Base-by-base conservation (phyloP, 805 yeast species). In the Hemisphaericaspora nanyangensis region DNA sequence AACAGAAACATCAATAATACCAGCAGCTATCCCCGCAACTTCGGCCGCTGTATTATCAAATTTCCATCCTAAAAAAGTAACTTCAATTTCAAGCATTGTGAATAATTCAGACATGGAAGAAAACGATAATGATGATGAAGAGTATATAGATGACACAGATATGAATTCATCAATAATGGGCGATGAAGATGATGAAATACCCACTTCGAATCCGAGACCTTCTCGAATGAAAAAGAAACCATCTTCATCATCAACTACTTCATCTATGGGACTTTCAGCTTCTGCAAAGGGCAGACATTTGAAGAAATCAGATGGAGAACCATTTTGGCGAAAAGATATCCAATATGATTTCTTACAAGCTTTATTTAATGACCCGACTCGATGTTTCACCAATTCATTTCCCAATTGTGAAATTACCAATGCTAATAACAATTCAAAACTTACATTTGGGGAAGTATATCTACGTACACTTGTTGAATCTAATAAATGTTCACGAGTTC, bases 291-390 rank as follows among this genome's bases (percentile, higher is more conserved):
- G 19, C 18, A 40, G 25, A 29, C 37, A 33, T 26, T 60, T 91
- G 50, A 91, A 91, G 61, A 91, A 90, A 55, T 72, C 79, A 15
- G 98, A 91, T 54, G 96, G 98, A 5, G 95, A 85, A 52, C 95
- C 95, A 16, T 79, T 90, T 42, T 85, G 93, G 84, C 72, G 98
- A 35, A 74, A 66, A 39, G 98, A 91, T 52, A 82, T 91, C 40
- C 96, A 89, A 59, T 85, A 80, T 59, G 89, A 83, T 48, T 86
- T 90, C 48, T 63, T 91, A 39, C 65, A 71, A 34, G 66, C 68
- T 19, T 61, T 91, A 7, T 84, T 91, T 52, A 70, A 74, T 50
- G 83, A 88, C 54, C 67, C 73, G 20, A 63, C 73, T 31, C 62
- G 73, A 27, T 86, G 85, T 2, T 91, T 91, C 61, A 78, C 82